Percentiles rank a stretch among this genome's conserved stretches.
Evolutionary conservation across 2,329 filamentous ascomycete genomes (phyloP).

Genomic region (Xylariaceae sp.): DNA sequence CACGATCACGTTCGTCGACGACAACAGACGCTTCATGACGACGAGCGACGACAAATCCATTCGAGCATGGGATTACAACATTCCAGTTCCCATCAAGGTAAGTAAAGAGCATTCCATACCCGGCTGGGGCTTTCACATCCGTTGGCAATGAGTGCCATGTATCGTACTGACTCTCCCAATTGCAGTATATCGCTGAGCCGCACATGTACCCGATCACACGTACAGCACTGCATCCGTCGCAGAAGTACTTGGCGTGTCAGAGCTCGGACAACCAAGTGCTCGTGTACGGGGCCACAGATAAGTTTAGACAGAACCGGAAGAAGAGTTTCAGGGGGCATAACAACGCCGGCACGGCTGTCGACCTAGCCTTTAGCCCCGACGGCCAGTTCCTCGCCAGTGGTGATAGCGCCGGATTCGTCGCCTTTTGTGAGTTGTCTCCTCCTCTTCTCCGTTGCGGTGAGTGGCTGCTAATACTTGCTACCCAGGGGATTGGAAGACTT

Average conservation of each 20-base stretch:
- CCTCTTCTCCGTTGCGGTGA: not conserved
- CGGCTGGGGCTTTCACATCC: too few relatives aligned
- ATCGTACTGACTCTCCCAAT: slow-evolving; percentile 1
- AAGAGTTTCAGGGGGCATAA: slow-evolving; percentile 96
- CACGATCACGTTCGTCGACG: slow-evolving; percentile 93
- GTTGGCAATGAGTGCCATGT: too few relatives aligned
- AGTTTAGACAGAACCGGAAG: slow-evolving; percentile 95
- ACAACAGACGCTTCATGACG: slow-evolving; percentile 92
- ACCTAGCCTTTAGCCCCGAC: slow-evolving; percentile 81
- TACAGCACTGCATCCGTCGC: slow-evolving; percentile 74
- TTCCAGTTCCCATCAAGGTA: slow-evolving; percentile 83
- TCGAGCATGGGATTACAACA: slow-evolving; percentile 96
- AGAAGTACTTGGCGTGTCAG: slow-evolving; percentile 93
- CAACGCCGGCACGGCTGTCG: slow-evolving; percentile 88
- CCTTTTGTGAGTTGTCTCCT: slow-evolving; percentile 57
- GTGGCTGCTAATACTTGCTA: slow-evolving; percentile 6
- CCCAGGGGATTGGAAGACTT: slow-evolving; percentile 90
- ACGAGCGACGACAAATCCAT: slow-evolving; percentile 96
- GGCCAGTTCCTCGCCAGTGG: slow-evolving; percentile 86
- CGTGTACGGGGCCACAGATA: slow-evolving; percentile 89
- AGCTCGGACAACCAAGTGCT: slow-evolving; percentile 93
- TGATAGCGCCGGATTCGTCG: slow-evolving; percentile 82
- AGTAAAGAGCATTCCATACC: not conserved
- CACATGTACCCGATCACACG: slow-evolving; percentile 97
- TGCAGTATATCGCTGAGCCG: slow-evolving; percentile 84